phyloP scores from a whole-genome alignment of 441 rosid genomes.

The Populus hybrid region DNA sequence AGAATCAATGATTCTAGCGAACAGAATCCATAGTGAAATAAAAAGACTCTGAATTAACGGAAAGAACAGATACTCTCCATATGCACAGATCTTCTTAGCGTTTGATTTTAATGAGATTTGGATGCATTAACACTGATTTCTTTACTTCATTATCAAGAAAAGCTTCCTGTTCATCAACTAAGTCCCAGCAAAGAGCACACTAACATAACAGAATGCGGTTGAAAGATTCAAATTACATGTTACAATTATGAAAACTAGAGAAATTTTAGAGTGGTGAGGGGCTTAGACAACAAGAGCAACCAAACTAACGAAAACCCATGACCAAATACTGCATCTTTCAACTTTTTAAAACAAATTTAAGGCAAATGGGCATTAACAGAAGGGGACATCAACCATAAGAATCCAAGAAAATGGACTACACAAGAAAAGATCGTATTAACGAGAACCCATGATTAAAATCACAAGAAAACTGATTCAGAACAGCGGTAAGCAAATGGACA shows the following conservation, averaged over 20 bases:
- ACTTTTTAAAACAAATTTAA: slow-evolving; percentile 25
- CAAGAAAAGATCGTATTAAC: slow-evolving; percentile 28
- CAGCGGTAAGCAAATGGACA: slow-evolving; percentile 31
- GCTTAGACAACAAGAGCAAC: slow-evolving; percentile 13
- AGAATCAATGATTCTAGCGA: slow-evolving; percentile 31
- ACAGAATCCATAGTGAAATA: slow-evolving; percentile 31
- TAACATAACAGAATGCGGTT: slow-evolving; percentile 17
- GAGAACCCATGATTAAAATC: slow-evolving; percentile 39
- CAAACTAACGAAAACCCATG: slow-evolving; percentile 52
- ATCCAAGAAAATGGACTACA: slow-evolving; percentile 10
- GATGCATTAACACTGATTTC: slow-evolving; percentile 33
- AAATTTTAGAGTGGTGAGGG: slow-evolving; percentile 7
- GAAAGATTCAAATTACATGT: slow-evolving; percentile 40
- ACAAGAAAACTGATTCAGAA: slow-evolving; percentile 15
- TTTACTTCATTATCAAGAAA: slow-evolving; percentile 30
- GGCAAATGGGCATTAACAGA: slow-evolving; percentile 38
- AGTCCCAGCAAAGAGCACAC: slow-evolving; percentile 39
- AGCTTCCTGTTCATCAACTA: slow-evolving; percentile 25
- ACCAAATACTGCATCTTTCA: slow-evolving; percentile 23
- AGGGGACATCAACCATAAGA: slow-evolving; percentile 6
- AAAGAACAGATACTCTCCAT: slow-evolving; percentile 39
- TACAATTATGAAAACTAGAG: slow-evolving; percentile 18
- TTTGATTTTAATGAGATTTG: slow-evolving; percentile 26
- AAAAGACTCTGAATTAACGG: slow-evolving; percentile 27
- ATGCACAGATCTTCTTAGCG: slow-evolving; percentile 33